phyloP scores from a whole-genome alignment of 305 asterid species.

The Caryopteris hybrid region DNA sequence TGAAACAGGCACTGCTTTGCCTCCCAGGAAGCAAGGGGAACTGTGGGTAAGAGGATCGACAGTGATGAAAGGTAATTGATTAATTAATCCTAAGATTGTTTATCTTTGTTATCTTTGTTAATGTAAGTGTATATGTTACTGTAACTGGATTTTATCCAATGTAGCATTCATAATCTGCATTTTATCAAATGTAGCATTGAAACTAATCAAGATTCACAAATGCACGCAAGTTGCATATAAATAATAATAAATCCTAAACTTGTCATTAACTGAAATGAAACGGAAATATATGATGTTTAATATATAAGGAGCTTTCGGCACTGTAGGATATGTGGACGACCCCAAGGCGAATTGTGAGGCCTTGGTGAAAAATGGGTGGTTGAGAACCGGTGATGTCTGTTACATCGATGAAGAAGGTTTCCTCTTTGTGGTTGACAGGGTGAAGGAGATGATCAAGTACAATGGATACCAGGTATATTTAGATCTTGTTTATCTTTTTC shows the following conservation, averaged over 20 bases:
- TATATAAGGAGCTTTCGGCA: background rate
- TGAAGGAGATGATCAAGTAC: constrained; percentile 55
- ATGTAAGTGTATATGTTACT: too few relatives aligned
- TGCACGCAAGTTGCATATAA: too few relatives aligned
- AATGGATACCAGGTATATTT: constrained; percentile 58
- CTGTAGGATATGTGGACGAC: constrained; percentile 40
- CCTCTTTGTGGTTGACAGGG: constrained; percentile 48
- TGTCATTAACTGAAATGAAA: too few relatives aligned
- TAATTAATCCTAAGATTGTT: too few relatives aligned
- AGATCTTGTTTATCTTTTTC: background rate
- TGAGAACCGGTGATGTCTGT: constrained; percentile 55
- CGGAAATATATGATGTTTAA: too few relatives aligned
- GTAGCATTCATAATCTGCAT: background rate
- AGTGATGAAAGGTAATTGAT: constrained; percentile 48
- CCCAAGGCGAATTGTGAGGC: constrained; percentile 8
- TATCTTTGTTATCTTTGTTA: too few relatives aligned
- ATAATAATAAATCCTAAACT: too few relatives aligned
- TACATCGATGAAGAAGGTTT: too few relatives aligned
- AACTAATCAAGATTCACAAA: too few relatives aligned
- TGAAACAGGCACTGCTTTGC: constrained; percentile 35
- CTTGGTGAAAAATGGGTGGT: constrained; percentile 29
- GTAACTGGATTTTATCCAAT: background rate
- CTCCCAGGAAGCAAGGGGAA: constrained; percentile 50
- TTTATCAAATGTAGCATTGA: too few relatives aligned
- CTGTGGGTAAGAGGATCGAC: constrained; percentile 55